Percentiles rank a stretch among this genome's conserved stretches.
Conservation (phyloP, 768 basidiomycete genomes). For the Mycena galopus region DNA sequence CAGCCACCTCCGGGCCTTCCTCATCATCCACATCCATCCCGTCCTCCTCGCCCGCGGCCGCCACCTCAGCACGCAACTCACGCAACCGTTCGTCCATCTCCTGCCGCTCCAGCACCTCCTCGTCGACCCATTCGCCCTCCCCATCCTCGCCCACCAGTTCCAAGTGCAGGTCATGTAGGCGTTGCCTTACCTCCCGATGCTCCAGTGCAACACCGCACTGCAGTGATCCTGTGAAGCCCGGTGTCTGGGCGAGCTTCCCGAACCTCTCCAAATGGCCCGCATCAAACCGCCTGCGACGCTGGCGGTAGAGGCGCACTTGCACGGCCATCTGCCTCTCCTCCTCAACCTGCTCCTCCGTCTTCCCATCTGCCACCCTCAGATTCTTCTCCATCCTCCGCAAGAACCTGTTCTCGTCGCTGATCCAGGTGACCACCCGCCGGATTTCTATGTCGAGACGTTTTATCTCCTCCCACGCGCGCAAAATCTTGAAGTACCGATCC, state of each 20-base stretch:
- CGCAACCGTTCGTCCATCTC: too few relatives aligned
- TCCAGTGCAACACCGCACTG: neutral
- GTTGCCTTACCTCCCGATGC: neutral
- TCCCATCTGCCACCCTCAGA: neutral
- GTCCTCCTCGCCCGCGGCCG: too few relatives aligned
- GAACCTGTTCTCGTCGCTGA: too few relatives aligned
- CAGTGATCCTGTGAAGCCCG: conserved; percentile 17
- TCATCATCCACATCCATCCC: too few relatives aligned
- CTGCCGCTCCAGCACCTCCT: too few relatives aligned
- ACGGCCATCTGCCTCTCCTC: neutral
- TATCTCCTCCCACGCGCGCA: conserved; percentile 42
- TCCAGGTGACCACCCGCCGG: too few relatives aligned
- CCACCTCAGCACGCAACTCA: too few relatives aligned
- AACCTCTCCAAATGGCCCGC: conserved; percentile 16
- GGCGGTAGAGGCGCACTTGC: too few relatives aligned
- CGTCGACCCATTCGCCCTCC: too few relatives aligned
- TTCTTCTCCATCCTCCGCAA: neutral
- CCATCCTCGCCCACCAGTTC: too few relatives aligned
- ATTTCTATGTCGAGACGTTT: conserved; percentile 27
- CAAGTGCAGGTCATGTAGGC: neutral
- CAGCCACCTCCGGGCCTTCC: too few relatives aligned
- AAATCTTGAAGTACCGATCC: conserved; percentile 36
- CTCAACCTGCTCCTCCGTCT: neutral
- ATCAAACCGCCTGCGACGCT: too few relatives aligned
- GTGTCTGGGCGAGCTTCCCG: neutral